Evolutionary conservation across 2,329 filamentous ascomycete genomes (phyloP), one percentile per base, ranked within the genome.

Genomic region (Byssothecium circinans): DNA sequence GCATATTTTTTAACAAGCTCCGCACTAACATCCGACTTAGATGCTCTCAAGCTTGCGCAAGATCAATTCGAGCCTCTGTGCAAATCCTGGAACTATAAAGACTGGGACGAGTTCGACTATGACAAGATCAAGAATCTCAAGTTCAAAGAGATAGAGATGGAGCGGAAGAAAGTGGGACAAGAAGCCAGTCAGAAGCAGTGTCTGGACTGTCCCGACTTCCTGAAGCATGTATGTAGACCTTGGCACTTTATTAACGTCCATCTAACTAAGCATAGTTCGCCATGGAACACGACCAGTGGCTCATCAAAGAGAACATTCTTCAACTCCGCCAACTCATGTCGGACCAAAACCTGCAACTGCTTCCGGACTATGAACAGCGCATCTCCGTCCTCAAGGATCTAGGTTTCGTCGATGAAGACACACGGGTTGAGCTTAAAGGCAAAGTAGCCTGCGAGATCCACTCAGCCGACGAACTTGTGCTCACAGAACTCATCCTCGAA

Each of bases 361-460:
- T 99, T 8, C 94, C 94, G 0, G 94, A 99, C 72, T 99, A 99
- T 67, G 89, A 97, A 66, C 94, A 97, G 73, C 87, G 94, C 41
- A 89, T 97, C 30, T 84, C 87, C 53, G 94, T 99, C 0, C 80
- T 99, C 37, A 91, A 89, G 67, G 91, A 97, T 58, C 82, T 99
- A 7, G 87, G 85, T 4, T 99, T 99, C 69, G 88, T 99, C 58
- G 94, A 99, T 62, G 85, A 88, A 3, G 84, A 87, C 36, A 86
- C 86, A 4, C 86, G 92, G 18, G 95, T 99, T 32, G 89, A 95
- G 74, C 82, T 99, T 54, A 99, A 99, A 74, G 94, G 94, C 71
- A 97, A 97, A 71, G 94, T 99, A 18, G 94, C 94, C 4, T 99
- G 94, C 74, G 94, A 99, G 75, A 92, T 99, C 50, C 94, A 97